phyloP scores from a whole-genome alignment of 805 yeast genomes.

The Yarrowia sp. region DNA sequence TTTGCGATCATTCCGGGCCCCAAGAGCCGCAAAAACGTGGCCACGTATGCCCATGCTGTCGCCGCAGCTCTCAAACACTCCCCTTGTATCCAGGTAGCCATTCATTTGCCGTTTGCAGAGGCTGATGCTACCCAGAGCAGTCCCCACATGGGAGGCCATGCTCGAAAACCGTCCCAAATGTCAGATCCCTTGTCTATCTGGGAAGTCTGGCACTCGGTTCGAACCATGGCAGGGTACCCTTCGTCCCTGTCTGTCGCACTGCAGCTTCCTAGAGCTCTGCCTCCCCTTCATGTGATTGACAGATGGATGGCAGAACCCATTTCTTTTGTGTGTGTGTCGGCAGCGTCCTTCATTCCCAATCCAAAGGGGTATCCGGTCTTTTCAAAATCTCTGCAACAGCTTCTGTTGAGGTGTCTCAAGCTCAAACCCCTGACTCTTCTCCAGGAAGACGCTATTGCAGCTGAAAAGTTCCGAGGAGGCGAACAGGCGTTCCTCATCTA shows the following conservation, averaged over 20 bases:
- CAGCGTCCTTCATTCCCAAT: constrained; percentile 64
- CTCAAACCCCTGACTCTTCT: constrained; percentile 56
- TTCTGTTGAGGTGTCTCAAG: constrained; percentile 56
- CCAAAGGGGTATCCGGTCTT: constrained; percentile 70
- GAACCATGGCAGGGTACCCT: constrained; percentile 63
- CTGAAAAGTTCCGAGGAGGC: constrained; percentile 44
- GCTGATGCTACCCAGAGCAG: constrained; percentile 51
- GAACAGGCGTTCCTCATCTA: constrained; percentile 44
- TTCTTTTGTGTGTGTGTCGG: constrained; percentile 61
- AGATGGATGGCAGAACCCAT: constrained; percentile 78
- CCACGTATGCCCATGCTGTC: constrained; percentile 57
- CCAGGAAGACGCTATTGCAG: constrained; percentile 52
- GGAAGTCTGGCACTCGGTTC: constrained; percentile 76
- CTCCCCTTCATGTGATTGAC: constrained; percentile 59
- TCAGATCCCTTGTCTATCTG: constrained; percentile 63
- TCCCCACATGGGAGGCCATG: constrained; percentile 42
- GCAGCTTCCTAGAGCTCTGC: constrained; percentile 69
- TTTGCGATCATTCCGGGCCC: constrained; percentile 71
- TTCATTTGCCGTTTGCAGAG: constrained; percentile 50
- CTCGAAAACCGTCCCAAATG: constrained; percentile 34
- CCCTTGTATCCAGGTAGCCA: constrained; percentile 47
- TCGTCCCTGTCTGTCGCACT: constrained; percentile 69
- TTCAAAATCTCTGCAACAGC: constrained; percentile 61
- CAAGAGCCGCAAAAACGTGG: constrained; percentile 59
- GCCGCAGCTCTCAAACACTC: constrained; percentile 48